These are phyloP conservation scores for Schwanniomyces pseudopolymorphus DNA, from an alignment of 805 yeast genomes.

Conservation along the genomic window DNA sequence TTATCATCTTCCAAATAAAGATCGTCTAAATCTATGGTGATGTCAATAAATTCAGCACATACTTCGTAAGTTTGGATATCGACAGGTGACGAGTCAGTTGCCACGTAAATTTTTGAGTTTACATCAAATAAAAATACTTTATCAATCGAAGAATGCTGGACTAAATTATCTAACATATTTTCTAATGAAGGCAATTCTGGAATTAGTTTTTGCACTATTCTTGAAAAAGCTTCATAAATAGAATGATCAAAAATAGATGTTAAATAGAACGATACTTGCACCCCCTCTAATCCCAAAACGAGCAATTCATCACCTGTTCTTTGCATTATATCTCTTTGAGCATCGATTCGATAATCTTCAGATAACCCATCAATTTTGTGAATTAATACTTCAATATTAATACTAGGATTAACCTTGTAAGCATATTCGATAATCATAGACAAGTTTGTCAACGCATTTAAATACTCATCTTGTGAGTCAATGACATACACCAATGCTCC, in stretches of 20 bases:
- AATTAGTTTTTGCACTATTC: slow-evolving; percentile 88
- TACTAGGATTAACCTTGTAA: slow-evolving; percentile 74
- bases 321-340: slow-evolving; percentile 95
- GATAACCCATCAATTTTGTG: slow-evolving; percentile 95
- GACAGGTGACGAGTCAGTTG: slow-evolving; percentile 94
- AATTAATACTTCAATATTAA: slow-evolving; percentile 88
- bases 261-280: slow-evolving; percentile 84
- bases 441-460: slow-evolving; percentile 85
- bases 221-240: slow-evolving; percentile 90
- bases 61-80: slow-evolving; percentile 95
- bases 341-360: slow-evolving; percentile 91
- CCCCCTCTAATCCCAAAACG: slow-evolving; percentile 88
- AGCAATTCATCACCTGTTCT: slow-evolving; percentile 89
- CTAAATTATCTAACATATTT: slow-evolving; percentile 81
- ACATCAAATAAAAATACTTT: slow-evolving; percentile 92
- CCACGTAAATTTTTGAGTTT: slow-evolving; percentile 89
- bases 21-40: slow-evolving; percentile 83
- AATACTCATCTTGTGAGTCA: slow-evolving; percentile 93
- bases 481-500: slow-evolving; percentile 94
- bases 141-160: slow-evolving; percentile 86
- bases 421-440: slow-evolving; percentile 89
- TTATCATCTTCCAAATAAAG: slow-evolving; percentile 44
- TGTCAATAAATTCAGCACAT: slow-evolving; percentile 95
- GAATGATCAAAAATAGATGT: slow-evolving; percentile 96
- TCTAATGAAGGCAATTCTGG: slow-evolving; percentile 88